Evolutionary conservation across 2,329 filamentous ascomycete species (phyloP), one percentile per base, ranked within the genome.

Genomic region (Penicillium sumatraense): DNA sequence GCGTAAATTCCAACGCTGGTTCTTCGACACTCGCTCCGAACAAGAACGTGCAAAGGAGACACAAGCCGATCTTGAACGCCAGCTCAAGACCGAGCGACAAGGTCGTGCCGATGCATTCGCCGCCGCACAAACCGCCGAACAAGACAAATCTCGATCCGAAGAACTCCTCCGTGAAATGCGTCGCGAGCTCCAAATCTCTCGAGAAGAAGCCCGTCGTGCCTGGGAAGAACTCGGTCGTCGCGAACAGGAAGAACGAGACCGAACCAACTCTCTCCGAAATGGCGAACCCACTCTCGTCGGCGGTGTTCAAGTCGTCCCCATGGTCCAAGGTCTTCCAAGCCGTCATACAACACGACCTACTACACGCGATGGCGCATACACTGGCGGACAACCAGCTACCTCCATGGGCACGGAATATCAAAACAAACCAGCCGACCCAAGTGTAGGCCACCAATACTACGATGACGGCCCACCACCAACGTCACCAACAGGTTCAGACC

Each of bases 1-100:
- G 75, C 87, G 95, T 61, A 98, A 98, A 72, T 99, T 99, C 67
- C 95, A 99, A 75, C 86, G 95, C 48, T 99, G 95, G 95, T 98
- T 98, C 76, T 96, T 96, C 65, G 95, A 99, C 72, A 96, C 93
- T 7, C 84, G 93, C 49, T 84, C 88, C 27, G 93, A 98, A 63
- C 86, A 96, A 62, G 95, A 98, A 77, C 87, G 89, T 24, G 84
- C 88, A 47, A 89, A 90, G 62, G 95, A 98, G 74, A 81, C 89
- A 33, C 90, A 91, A 53, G 92, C 86, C 3, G 86, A 93, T 69
- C 78, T 96, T n/a, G 88, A 96, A 68, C 81, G 83, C 29, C 84
- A 87, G 36, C 77, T 97, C n/a, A 83, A 88, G 41, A 82, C 86
- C 35, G 93, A 97, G 74, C 84, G 90, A 50, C 83, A 86, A 58